phyloP scores from a whole-genome alignment of 305 asterid genomes.

The Fraxinus platypoda region DNA sequence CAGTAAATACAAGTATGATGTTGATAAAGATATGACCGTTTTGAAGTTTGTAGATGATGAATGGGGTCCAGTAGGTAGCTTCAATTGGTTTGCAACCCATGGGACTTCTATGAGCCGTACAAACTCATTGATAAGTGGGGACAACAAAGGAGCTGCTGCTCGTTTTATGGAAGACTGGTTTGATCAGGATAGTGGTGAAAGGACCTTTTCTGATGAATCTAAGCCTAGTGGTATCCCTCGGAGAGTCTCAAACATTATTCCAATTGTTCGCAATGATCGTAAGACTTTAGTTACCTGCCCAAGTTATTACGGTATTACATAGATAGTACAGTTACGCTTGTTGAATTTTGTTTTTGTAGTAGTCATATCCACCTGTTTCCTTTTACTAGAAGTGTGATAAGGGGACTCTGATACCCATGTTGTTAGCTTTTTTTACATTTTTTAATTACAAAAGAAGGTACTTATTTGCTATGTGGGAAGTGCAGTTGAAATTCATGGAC shows the following conservation, averaged over 20 bases:
- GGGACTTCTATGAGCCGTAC: slow-evolving; percentile 99
- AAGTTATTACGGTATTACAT: background rate
- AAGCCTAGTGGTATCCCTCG: slow-evolving; percentile 42
- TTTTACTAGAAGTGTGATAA: slow-evolving; percentile 1
- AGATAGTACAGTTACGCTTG: background rate
- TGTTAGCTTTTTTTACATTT: background rate
- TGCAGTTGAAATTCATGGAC: background rate
- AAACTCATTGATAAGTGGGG: slow-evolving; percentile 92
- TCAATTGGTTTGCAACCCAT: slow-evolving; percentile 98
- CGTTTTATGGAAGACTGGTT: slow-evolving; percentile 99
- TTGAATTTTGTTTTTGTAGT: background rate
- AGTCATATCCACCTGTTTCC: background rate
- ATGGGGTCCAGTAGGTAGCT: slow-evolving; percentile 99
- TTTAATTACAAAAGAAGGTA: background rate
- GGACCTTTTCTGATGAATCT: slow-evolving; percentile 26
- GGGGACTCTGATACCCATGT: slow-evolving; percentile 8
- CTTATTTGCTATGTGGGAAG: background rate
- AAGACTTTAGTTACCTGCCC: slow-evolving; percentile 37
- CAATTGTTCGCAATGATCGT: slow-evolving; percentile 55
- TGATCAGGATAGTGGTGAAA: slow-evolving; percentile 49
- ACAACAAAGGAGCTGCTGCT: slow-evolving; percentile 99
- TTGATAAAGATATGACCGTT: slow-evolving; percentile 91
- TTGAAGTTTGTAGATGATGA: slow-evolving; percentile 84
- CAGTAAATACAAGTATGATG: slow-evolving; percentile 73
- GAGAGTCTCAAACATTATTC: slow-evolving; percentile 85